phyloP scores from a whole-genome alignment of 345 rosid genomes.

The Dimocarpus longan region DNA sequence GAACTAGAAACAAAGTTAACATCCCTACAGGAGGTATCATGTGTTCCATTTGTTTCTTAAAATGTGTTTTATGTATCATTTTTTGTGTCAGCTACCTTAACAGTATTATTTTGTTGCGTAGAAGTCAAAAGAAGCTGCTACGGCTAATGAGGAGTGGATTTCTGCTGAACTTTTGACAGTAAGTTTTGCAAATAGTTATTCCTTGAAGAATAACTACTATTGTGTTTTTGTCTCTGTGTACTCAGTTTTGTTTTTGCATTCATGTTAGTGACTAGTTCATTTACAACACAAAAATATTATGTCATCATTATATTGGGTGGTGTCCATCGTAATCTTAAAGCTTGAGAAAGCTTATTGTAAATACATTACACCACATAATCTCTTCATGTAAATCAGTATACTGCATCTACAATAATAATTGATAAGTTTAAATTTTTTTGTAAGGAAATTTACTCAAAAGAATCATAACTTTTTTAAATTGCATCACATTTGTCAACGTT shows the following conservation, averaged over 20 bases:
- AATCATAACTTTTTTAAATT: neutral
- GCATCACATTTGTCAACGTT: neutral
- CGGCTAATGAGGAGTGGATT: slow-evolving; percentile 68
- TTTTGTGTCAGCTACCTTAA: slow-evolving; percentile 24
- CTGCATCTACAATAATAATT: neutral
- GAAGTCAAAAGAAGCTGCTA: slow-evolving; percentile 60
- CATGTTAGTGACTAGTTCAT: neutral
- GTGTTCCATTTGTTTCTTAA: slow-evolving; percentile 6
- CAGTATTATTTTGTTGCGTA: slow-evolving; percentile 21
- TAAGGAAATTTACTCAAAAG: too few species aligned
- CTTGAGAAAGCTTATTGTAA: neutral
- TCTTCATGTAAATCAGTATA: neutral
- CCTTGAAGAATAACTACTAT: neutral
- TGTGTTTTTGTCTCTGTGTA: neutral
- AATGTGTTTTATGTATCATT: slow-evolving; percentile 9
- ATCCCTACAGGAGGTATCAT: slow-evolving; percentile 71
- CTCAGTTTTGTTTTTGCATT: too few species aligned
- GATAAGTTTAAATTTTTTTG: too few species aligned
- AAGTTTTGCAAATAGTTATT: slow-evolving; percentile 32
- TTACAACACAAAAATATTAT: neutral
- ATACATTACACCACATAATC: neutral
- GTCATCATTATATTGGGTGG: neutral
- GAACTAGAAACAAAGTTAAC: too few species aligned
- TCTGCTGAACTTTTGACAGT: slow-evolving; percentile 84
- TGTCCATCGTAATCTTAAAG: neutral